Base-by-base conservation (phyloP, 768 basidiomycete genomes). In the Tricholoma flavovirens region DNA sequence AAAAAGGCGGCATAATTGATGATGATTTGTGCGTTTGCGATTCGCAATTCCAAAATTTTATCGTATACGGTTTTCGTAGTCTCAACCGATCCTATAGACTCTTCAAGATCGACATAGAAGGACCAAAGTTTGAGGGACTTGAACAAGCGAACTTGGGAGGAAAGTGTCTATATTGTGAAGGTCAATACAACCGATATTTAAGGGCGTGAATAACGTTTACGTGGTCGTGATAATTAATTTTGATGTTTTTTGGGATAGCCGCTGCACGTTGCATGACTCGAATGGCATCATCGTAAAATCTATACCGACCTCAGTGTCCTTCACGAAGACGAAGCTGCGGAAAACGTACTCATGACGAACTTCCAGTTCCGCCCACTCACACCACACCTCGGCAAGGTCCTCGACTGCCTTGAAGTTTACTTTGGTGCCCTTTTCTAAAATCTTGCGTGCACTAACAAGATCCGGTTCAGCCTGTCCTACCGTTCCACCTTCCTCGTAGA, bases 311-410 rank as follows among this genome's bases (percentile, higher is more conserved):
- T 49, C n/a, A 49, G 46, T 49, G 30, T 49, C 46, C 9, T 12
- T 35, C 55, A n/a, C 9, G 33, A 22, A 9, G 36, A 22, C 15
- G 19, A 33, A 59, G 42, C 12, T 30, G 33, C 30, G 24, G 48
- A 54, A 32, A 5, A 79, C 91, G 64, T 73, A 95, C 95, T 96
- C 95, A 50, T 94, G 88, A 42, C 96, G 84, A 50, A 98, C 79
- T 69, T 99, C 97, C 88, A 98, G 86, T 72, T 99, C 97, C 6
- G 97, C 85, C 96, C 97, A 98, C 73, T 98, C 97, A 65, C 95
- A 98, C 97, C 97, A 99, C 12, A 98, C 83, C 69, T 98, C 97
- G 0, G 97, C 97, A 21, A 99, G 79, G 64, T 99, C 97, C 67
- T 99, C 96, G 9, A 99, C 95, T n/a, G 83, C 79, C 71, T 88